phyloP scores from a whole-genome alignment of 148 eudicot genomes.

The Suaeda aralocaspica region DNA sequence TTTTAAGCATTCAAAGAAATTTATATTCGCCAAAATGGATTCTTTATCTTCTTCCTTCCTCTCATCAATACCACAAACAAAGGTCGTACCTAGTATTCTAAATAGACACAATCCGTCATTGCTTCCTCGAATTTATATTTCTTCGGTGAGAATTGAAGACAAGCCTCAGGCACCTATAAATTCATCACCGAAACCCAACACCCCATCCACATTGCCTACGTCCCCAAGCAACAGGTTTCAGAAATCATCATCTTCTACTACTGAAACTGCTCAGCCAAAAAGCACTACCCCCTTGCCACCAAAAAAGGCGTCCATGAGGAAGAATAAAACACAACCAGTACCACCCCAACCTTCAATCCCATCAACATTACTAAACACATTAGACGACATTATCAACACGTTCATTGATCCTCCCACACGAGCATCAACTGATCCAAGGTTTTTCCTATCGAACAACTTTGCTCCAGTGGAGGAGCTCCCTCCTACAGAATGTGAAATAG shows the following conservation, averaged over 20 bases:
- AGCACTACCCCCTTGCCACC: not conserved
- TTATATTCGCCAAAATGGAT: conserved; percentile 20
- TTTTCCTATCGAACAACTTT: conserved; percentile 57
- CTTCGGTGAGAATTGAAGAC: not conserved
- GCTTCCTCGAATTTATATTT: conserved; percentile 13
- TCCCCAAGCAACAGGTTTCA: not conserved
- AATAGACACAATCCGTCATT: conserved; percentile 6
- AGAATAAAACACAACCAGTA: conserved; percentile 1
- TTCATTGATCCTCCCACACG: conserved; percentile 53
- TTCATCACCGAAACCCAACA: not conserved
- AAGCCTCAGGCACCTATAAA: too few species aligned
- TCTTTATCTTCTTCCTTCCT: conserved; percentile 21
- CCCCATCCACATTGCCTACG: not conserved
- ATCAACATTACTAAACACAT: conserved; percentile 34
- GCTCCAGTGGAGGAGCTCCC: conserved; percentile 69
- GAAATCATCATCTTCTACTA: conserved; percentile 11
- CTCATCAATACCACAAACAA: conserved; percentile 20
- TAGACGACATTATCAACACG: conserved; percentile 47
- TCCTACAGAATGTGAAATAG: conserved; percentile 54
- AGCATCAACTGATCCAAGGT: conserved; percentile 46
- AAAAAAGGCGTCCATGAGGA: not conserved
- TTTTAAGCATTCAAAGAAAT: too few species aligned
- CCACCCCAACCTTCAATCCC: conserved; percentile 20
- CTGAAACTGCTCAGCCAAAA: conserved; percentile 1
- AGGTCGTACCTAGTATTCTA: conserved; percentile 11